These are phyloP conservation scores for Pleurotus pulmonarius DNA, from an alignment of 768 basidiomycete species.

Conservation along the genomic window DNA sequence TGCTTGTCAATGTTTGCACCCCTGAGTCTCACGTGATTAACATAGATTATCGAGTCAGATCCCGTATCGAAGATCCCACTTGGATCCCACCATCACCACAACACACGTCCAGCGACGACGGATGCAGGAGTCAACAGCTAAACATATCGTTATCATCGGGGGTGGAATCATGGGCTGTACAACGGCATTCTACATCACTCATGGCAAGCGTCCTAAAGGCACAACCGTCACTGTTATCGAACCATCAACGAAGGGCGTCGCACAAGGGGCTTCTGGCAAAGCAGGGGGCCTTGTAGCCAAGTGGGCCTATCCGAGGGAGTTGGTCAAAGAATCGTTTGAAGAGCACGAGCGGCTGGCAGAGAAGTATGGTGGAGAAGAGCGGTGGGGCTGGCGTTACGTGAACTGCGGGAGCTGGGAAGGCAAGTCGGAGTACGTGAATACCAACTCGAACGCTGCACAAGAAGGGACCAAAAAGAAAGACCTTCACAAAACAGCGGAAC, in stretches of 20 bases:
- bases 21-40: neutral
- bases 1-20: neutral
- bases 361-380: constrained; percentile 59
- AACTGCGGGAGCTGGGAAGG: constrained; percentile 74
- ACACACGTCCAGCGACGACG: neutral
- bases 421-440: constrained; percentile 35
- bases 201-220: constrained; percentile 41
- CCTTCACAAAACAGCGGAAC: constrained; percentile 55
- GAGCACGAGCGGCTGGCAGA: constrained; percentile 74
- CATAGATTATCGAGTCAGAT: neutral
- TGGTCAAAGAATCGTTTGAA: constrained; percentile 66
- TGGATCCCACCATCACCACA: constrained; percentile 2
- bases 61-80: constrained; percentile 2
- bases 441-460: constrained; percentile 15
- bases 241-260: constrained; percentile 61
- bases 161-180: constrained; percentile 86
- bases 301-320: constrained; percentile 76
- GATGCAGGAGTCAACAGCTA: constrained; percentile 1
- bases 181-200: constrained; percentile 76
- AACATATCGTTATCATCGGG: constrained; percentile 71
- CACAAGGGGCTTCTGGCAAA: constrained; percentile 75
- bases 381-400: constrained; percentile 86
- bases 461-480: constrained; percentile 36
- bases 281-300: constrained; percentile 82
- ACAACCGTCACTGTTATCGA: constrained; percentile 62